Evolutionary conservation across 495 filamentous ascomycete species (phyloP).

Genomic region (Lasiosphaeria miniovina): DNA sequence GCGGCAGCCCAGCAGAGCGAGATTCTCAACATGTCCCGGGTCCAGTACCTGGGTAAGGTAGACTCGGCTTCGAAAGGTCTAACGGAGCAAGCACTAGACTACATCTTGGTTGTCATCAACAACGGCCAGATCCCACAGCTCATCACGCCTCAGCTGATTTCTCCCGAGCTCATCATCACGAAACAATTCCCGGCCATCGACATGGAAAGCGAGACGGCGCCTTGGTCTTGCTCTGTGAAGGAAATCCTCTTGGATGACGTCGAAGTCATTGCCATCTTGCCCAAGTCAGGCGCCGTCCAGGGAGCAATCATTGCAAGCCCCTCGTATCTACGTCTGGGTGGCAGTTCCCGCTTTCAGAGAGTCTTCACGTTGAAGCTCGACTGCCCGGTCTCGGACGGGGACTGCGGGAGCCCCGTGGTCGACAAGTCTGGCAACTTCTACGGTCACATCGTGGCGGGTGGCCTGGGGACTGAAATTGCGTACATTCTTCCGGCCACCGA

Average conservation of each 20-base stretch:
- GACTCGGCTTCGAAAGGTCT: background rate
- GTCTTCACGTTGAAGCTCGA: background rate
- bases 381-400: background rate
- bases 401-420: slow-evolving; percentile 1
- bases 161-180: background rate
- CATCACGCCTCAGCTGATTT: background rate
- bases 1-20: background rate
- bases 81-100: background rate
- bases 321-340: background rate
- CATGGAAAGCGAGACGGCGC: background rate
- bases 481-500: slow-evolving; percentile 1
- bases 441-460: slow-evolving; percentile 3
- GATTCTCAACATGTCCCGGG: background rate
- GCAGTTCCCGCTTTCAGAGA: background rate
- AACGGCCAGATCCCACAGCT: slow-evolving; percentile 2
- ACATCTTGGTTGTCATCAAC: background rate
- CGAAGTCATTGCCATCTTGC: background rate
- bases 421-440: background rate
- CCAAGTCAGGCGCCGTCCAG: background rate
- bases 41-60: background rate
- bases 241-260: background rate
- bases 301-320: background rate
- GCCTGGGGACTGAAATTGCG: background rate
- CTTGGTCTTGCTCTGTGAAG: background rate
- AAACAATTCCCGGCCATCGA: background rate